Base-by-base conservation (phyloP, 225 moss, liverwort and hornwort species). In the Climacium dendroides region DNA sequence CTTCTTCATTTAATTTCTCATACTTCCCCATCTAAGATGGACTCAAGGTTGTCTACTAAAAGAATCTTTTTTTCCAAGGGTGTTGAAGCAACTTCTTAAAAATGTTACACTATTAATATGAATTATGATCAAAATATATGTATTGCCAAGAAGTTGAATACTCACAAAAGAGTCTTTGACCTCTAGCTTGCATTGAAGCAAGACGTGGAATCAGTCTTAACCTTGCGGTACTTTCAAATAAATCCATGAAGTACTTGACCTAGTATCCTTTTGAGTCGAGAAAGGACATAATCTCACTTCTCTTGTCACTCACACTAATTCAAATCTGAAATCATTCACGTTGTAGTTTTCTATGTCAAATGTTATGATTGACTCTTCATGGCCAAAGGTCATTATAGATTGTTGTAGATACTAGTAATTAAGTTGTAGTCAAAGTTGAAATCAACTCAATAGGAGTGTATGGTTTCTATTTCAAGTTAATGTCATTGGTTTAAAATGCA, bases 21-120 rank as follows among this genome's bases (percentile, higher is more conserved):
- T n/a, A n/a, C n/a, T 11, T 8, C 4, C 2, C 13, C 4, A 58
- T 23, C 0, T 17, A 0, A 26, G 5, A 26, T 6, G n/a, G 11
- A 34, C 28, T 85, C 2, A n/a, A 63, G 4, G 2, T 48, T 62
- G 19, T 48, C 6, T 1, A 75, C 8, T 7, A n/a, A 52, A 62
- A 6, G 0, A 37, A 20, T 37, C 0, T 13, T 50, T 50, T 55
- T 11, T 53, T 15, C 1, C 25, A 53, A 53, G 6, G 29, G 8
- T 52, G 1, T 29, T 52, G 22, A 29, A 74, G 5, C 3, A 63
- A 20, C 6, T 41, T 30, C 15, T 64, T 5, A 29, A 22, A 0
- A 50, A 61, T 22, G 1, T 14, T 60, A 2, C 19, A 37, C 8
- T 60, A 30, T 11, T n/a, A 48, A 9, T 34, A 43, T 10, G 18